Conservation (phyloP, 2,329 filamentous ascomycete species). For the Colletotrichum horii region DNA sequence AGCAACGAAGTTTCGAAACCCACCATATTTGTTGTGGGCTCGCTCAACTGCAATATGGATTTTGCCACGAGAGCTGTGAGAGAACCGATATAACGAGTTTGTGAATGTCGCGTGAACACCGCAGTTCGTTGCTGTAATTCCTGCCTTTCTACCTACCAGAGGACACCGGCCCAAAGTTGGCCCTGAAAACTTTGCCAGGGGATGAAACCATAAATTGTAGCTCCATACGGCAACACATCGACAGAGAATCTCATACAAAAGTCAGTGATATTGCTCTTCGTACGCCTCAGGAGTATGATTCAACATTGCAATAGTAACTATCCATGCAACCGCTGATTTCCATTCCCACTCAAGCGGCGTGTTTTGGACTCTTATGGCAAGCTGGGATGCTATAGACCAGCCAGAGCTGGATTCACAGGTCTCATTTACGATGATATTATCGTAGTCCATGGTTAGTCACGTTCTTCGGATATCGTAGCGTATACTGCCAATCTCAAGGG, state of each 20-base stretch:
- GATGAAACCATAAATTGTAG: conserved; percentile 13
- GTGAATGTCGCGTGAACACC: no score
- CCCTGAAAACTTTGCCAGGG: conserved; percentile 4
- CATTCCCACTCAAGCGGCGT: not conserved
- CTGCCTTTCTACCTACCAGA: not conserved
- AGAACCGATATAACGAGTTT: not conserved
- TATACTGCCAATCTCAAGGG: not conserved
- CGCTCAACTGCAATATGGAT: not conserved
- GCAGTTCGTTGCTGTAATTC: not conserved
- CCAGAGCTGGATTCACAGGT: not conserved
- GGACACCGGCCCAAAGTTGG: not conserved
- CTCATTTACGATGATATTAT: not conserved
- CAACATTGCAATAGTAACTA: not conserved
- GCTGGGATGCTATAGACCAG: not conserved
- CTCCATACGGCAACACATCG: not conserved
- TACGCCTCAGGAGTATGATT: not conserved
- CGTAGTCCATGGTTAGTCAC: not conserved
- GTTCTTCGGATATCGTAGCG: not conserved
- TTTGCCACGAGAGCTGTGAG: not conserved
- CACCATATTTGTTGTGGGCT: not conserved
- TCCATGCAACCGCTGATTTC: not conserved
- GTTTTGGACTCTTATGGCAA: not conserved
- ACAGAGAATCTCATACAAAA: conserved; percentile 21
- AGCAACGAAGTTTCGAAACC: not conserved
- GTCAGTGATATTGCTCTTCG: conserved; percentile 29